Conservation (phyloP, 495 filamentous ascomycete species). For the Chlorociboria aeruginascens region DNA sequence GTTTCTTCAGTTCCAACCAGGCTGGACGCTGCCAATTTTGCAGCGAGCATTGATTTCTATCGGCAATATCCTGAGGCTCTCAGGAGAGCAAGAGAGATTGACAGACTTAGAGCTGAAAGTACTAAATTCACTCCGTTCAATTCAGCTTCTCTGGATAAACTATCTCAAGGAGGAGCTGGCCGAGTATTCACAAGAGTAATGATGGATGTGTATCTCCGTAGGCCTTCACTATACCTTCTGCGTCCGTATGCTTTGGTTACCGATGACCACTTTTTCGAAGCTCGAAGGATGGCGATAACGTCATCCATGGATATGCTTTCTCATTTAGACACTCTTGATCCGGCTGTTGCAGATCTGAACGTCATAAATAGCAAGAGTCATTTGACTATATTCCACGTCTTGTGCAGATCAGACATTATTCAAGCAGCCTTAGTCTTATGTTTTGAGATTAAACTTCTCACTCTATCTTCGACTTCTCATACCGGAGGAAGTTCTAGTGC, state of each 20-base stretch:
- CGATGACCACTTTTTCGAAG: constrained; percentile 1
- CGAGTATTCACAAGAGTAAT: constrained; percentile 9
- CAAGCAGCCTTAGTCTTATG: constrained; percentile 15
- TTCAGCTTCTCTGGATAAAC: too few relatives aligned
- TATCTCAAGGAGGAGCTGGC: not conserved
- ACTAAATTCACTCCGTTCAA: too few relatives aligned
- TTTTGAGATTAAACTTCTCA: constrained; percentile 12
- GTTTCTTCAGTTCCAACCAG: too few relatives aligned
- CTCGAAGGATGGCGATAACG: constrained; percentile 6
- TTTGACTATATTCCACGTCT: constrained; percentile 14
- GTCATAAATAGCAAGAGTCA: constrained; percentile 7
- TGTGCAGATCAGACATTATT: constrained; percentile 11
- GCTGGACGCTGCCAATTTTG: too few relatives aligned
- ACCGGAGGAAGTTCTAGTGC: not conserved
- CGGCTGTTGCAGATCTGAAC: constrained; percentile 7
- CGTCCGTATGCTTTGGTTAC: constrained; percentile 1
- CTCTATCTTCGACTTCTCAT: not conserved
- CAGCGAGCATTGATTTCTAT: too few relatives aligned
- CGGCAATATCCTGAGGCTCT: too few relatives aligned
- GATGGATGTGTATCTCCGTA: constrained; percentile 8
- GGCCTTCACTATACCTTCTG: constrained; percentile 7
- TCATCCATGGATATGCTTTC: constrained; percentile 6
- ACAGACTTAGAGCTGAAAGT: too few relatives aligned
- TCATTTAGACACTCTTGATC: constrained; percentile 15
- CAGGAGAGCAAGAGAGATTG: too few relatives aligned